Percentiles rank a stretch among this genome's conserved stretches.
Conservation (phyloP, 1,284 basidiomycete genomes). For the Trametes pubescens region DNA sequence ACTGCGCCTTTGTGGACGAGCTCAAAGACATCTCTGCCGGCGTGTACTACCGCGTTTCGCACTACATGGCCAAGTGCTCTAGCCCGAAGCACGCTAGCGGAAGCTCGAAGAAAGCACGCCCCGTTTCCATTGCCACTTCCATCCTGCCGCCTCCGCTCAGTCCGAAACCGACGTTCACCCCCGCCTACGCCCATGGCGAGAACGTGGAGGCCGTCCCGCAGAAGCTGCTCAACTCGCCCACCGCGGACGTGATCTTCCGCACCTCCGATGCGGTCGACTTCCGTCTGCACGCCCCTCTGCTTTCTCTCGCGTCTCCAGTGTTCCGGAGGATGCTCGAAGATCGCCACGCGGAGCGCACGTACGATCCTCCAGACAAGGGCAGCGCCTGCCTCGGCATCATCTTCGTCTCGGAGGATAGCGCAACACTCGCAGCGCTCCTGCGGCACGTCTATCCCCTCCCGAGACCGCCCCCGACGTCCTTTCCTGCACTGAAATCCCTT, state of each 20-base stretch:
- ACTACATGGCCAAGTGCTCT: constrained; percentile 21
- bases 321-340: constrained; percentile 19
- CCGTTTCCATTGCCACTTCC: constrained; percentile 10
- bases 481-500: constrained; percentile 15
- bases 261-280: constrained; percentile 31
- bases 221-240: constrained; percentile 26
- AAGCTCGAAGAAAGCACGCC: constrained; percentile 16
- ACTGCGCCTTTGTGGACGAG: constrained; percentile 25
- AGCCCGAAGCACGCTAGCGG: constrained; percentile 12
- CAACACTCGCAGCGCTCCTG: constrained; percentile 45
- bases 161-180: background rate
- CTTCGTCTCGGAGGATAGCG: constrained; percentile 43
- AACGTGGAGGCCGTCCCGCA: constrained; percentile 13
- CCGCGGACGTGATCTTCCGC: constrained; percentile 32
- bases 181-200: background rate
- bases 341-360: background rate
- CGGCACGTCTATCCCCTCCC: constrained; percentile 48
- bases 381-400: constrained; percentile 33
- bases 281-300: constrained; percentile 30
- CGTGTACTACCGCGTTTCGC: constrained; percentile 27
- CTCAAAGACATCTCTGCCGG: constrained; percentile 27
- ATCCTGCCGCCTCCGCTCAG: constrained; percentile 9
- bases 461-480: constrained; percentile 19
- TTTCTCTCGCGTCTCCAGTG: constrained; percentile 31
- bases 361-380: background rate